These are phyloP conservation scores for Penicillium silybi DNA, from an alignment of 495 filamentous ascomycete species.

Conservation along the genomic window DNA sequence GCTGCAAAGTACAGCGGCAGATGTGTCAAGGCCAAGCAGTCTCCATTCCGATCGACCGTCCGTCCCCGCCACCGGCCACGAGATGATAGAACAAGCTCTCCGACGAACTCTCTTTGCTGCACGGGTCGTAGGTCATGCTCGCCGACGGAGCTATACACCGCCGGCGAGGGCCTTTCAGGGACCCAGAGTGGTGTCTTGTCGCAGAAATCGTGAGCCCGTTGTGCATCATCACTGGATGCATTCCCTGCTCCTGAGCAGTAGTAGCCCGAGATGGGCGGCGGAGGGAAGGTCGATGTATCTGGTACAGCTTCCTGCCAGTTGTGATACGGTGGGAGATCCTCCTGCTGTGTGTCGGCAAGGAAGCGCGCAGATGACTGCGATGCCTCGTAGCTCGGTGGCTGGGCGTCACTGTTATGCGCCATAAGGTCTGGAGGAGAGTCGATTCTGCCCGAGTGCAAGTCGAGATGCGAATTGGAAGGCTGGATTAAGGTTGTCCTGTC, in stretches of 20 bases:
- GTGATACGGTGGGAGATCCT: slow-evolving; percentile 53
- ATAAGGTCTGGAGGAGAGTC: background rate
- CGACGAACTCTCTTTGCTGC: slow-evolving; percentile 45
- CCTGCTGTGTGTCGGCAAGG: background rate
- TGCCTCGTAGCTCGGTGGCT: slow-evolving; percentile 34
- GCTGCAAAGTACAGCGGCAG: slow-evolving; percentile 73
- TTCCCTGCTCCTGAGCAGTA: slow-evolving; percentile 69
- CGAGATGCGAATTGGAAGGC: slow-evolving; percentile 1
- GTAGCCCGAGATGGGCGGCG: slow-evolving; percentile 69
- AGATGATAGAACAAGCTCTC: slow-evolving; percentile 29
- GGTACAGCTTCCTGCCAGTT: slow-evolving; percentile 78
- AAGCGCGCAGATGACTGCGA: slow-evolving; percentile 5
- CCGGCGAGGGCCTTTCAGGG: slow-evolving; percentile 46
- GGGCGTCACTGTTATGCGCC: background rate
- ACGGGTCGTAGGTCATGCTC: slow-evolving; percentile 43
- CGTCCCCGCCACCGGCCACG: slow-evolving; percentile 44
- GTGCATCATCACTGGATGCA: slow-evolving; percentile 63
- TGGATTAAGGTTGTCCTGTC: slow-evolving; percentile 7
- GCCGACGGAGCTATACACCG: slow-evolving; percentile 38
- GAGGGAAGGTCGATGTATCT: slow-evolving; percentile 76
- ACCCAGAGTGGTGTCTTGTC: slow-evolving; percentile 55
- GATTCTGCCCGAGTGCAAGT: background rate
- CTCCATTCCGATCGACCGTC: slow-evolving; percentile 35
- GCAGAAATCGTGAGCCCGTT: slow-evolving; percentile 72
- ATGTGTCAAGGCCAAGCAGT: slow-evolving; percentile 55